Percentiles rank a stretch among this genome's conserved stretches.
Evolutionary conservation across 306 rosid species (phyloP).

Genomic region (Albizia julibrissin): DNA sequence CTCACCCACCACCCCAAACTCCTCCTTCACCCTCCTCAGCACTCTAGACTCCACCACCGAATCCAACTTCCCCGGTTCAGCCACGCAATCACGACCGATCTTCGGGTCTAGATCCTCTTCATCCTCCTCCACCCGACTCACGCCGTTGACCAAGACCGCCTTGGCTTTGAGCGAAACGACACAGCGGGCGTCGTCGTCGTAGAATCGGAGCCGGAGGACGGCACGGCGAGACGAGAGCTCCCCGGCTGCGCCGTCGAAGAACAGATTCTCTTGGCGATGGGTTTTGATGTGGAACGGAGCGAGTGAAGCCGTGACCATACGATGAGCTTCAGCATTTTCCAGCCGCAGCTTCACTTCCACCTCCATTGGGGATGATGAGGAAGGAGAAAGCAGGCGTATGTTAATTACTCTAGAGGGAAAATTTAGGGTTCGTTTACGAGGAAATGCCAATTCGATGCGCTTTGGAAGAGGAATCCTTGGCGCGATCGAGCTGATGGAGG

Average conservation of each 20-base stretch:
- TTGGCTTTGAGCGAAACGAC: constrained; percentile 71
- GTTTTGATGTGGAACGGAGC: constrained; percentile 59
- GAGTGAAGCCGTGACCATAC: constrained; percentile 48
- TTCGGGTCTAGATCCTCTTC: constrained; percentile 71
- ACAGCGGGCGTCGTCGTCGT: constrained; percentile 53
- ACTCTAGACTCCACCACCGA: constrained; percentile 71
- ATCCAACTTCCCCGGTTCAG: constrained; percentile 59
- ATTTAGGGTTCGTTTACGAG: constrained; percentile 15
- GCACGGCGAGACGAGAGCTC: constrained; percentile 71
- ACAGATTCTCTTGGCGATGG: constrained; percentile 76
- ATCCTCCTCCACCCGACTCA: constrained; percentile 93
- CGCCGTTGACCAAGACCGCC: constrained; percentile 73
- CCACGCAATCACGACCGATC: constrained; percentile 61
- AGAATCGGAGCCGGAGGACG: constrained; percentile 77
- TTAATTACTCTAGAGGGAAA: not conserved
- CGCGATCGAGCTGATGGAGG: constrained; percentile 68
- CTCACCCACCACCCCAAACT: constrained; percentile 57
- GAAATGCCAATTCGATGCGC: constrained; percentile 53
- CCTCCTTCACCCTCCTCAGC: constrained; percentile 69
- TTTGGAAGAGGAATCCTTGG: constrained; percentile 51
- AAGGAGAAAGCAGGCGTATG: constrained; percentile 3
- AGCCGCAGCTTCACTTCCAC: constrained; percentile 81
- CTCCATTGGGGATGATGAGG: constrained; percentile 39
- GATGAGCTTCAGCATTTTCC: constrained; percentile 46
- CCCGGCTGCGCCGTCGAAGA: constrained; percentile 73